A percentile compares a stretch with the other conserved stretches of the same genome.
Conservation (phyloP, 441 rosid genomes). For the Bruguiera hainesii region DNA sequence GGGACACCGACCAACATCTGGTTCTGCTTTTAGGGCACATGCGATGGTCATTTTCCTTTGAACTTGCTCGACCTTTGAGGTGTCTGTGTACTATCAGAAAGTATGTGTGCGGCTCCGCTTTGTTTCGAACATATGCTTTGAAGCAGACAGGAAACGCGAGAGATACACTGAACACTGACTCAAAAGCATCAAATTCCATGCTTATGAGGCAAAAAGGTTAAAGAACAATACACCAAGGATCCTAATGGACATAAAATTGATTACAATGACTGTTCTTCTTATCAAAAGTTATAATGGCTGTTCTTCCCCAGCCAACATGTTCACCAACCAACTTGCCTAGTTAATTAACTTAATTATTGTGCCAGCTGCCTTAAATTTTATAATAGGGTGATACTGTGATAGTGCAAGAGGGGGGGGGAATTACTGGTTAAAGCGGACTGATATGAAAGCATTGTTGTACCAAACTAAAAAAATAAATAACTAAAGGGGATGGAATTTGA, state of each 20-base stretch:
- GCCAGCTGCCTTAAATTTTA: constrained; percentile 2
- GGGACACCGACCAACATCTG: constrained; percentile 61
- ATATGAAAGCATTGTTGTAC: background rate
- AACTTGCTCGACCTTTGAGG: constrained; percentile 29
- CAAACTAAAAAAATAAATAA: too few relatives aligned
- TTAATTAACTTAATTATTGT: background rate
- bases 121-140: background rate
- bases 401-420: constrained; percentile 7
- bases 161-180: constrained; percentile 17
- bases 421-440: constrained; percentile 18
- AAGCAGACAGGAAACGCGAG: constrained; percentile 14
- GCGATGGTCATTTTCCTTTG: constrained; percentile 28
- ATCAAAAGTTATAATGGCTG: constrained; percentile 2
- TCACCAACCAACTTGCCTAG: background rate
- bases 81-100: constrained; percentile 27
- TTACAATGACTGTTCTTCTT: background rate
- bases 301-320: constrained; percentile 19
- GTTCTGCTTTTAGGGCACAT: constrained; percentile 78
- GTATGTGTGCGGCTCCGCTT: background rate
- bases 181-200: background rate
- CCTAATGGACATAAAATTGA: too few relatives aligned
- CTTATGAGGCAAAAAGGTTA: too few relatives aligned
- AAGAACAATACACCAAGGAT: too few relatives aligned
- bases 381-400: background rate
- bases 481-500: too few relatives aligned